Percentiles rank a stretch among this genome's conserved stretches.
Conservation (phyloP, 805 yeast genomes). For the Torulaspora maleeae region DNA sequence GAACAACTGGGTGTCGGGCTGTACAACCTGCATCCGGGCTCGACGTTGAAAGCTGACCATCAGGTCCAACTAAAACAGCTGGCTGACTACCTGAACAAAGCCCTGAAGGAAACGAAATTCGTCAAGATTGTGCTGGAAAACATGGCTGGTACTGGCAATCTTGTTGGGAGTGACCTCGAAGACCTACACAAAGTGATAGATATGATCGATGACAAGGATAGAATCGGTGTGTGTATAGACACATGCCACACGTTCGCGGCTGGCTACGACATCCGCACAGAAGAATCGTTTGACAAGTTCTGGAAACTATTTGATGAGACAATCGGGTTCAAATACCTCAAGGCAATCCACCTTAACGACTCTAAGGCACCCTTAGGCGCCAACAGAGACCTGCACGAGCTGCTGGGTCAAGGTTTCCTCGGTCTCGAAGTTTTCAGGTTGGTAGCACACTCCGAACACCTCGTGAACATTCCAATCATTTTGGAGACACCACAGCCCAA, state of each 20-base stretch:
- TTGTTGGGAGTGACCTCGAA: conserved; percentile 75
- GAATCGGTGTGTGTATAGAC: conserved; percentile 96
- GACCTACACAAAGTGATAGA: conserved; percentile 75
- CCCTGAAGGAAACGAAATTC: conserved; percentile 63
- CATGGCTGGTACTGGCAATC: conserved; percentile 96
- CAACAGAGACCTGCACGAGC: conserved; percentile 86
- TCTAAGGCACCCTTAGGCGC: conserved; percentile 92
- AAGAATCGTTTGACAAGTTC: conserved; percentile 54
- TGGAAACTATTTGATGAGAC: conserved; percentile 71
- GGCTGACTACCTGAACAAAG: conserved; percentile 76
- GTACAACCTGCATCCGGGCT: conserved; percentile 93
- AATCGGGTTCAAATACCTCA: conserved; percentile 69
- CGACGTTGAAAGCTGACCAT: conserved; percentile 71
- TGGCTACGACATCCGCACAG: conserved; percentile 78
- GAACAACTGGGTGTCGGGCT: conserved; percentile 78
- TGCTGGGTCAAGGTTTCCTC: conserved; percentile 81
- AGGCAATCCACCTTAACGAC: conserved; percentile 86
- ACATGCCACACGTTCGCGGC: conserved; percentile 97
- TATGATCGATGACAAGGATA: conserved; percentile 66
- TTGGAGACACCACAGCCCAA: conserved; percentile 80
- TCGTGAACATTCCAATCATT: conserved; percentile 68
- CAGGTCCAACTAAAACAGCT: conserved; percentile 57
- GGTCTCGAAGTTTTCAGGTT: conserved; percentile 81
- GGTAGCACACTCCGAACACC: conserved; percentile 61
- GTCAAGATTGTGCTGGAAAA: conserved; percentile 91